These are phyloP conservation scores for Eleusine coracana DNA, from an alignment of 176 grass and related monocot genomes.

Conservation along the genomic window DNA sequence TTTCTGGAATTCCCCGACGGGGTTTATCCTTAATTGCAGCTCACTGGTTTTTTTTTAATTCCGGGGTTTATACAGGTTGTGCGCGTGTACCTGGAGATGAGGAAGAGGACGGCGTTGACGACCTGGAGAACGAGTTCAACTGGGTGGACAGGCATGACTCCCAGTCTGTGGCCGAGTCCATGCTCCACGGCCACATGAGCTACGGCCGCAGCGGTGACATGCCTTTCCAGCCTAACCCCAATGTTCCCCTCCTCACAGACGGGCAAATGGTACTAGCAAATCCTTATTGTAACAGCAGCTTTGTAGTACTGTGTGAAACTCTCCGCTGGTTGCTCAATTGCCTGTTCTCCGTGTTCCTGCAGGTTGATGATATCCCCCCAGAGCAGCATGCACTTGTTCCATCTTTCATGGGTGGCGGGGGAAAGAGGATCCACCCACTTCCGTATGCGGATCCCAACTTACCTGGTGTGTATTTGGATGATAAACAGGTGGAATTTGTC, in stretches of 20 bases:
- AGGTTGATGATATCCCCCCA: slow-evolving; percentile 89
- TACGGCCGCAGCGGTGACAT: slow-evolving; percentile 69
- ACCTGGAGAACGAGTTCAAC: slow-evolving; percentile 85
- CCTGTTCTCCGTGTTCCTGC: not conserved
- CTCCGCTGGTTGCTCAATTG: not conserved
- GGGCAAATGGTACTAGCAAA: slow-evolving; percentile 66
- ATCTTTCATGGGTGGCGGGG: slow-evolving; percentile 71
- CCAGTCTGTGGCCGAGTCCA: slow-evolving; percentile 61
- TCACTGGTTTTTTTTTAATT: not conserved
- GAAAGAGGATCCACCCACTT: slow-evolving; percentile 92
- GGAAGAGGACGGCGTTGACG: slow-evolving; percentile 84
- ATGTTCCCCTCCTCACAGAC: slow-evolving; percentile 86
- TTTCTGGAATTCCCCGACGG: not conserved
- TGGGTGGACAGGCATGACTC: slow-evolving; percentile 43
- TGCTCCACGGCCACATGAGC: slow-evolving; percentile 72
- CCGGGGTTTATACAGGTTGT: slow-evolving; percentile 43
- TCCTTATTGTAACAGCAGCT: not conserved
- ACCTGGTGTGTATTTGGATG: slow-evolving; percentile 52
- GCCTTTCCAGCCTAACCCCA: slow-evolving; percentile 53
- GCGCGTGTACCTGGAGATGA: slow-evolving; percentile 77
- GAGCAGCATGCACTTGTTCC: slow-evolving; percentile 93
- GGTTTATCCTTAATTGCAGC: not conserved
- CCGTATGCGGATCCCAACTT: slow-evolving; percentile 72
- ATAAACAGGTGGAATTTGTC: not conserved
- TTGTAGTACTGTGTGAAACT: not conserved